Base-by-base conservation (phyloP, 495 filamentous ascomycete genomes). In the Penicillium longicatenatum region DNA sequence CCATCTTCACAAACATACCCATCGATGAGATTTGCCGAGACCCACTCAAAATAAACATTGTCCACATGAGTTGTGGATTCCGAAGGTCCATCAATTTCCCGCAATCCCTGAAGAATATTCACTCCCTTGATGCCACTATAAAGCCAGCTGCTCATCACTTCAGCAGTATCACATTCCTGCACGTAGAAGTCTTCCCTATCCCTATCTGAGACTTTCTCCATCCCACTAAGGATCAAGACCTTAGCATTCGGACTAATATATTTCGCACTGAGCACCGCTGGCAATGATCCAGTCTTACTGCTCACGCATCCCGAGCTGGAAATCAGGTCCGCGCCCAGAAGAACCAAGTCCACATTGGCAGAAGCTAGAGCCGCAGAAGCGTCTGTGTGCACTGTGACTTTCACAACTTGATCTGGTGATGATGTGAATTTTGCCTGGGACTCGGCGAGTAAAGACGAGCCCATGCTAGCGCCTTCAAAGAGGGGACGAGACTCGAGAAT, bases 21-120 rank as follows among this genome's bases (percentile, higher is more conserved):
- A 64, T 89, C 79, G 0, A 89, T 73, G 24, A 81, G 67, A 2
- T 57, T 49, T 5, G 75, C 63, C 2, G 82, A 77, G 8, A 87
- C 75, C 86, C 86, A 89, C 69, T 91, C 87, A 54, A 89, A 89
- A 53, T 85, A 87, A 14, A 79, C 59, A 57, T 89, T 89, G 46
- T 73, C 79, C 11, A 87, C 73, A 12, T 67, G 39, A 0, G 83
- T 75, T 5, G 61, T 53, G 9, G 45, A 59, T 12, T 61, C 64
- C 8, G 26, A 8, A 6, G 17, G 48, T 20, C 29, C 46, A 21
- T 20, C 10, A 14, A 5, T 46, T 8, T 39, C 31, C 14, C 41
- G 35, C 42, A 60, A 35, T 2, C 30, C 47, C 21, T 70, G 54
- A 6, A 75, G 50, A 12, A 52, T n/a, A 14, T 59, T 20, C 9